Percentiles rank a stretch among this genome's conserved stretches.
Evolutionary conservation across 768 basidiomycete genomes (phyloP).

Genomic region (Xerocomellus dryophilus): DNA sequence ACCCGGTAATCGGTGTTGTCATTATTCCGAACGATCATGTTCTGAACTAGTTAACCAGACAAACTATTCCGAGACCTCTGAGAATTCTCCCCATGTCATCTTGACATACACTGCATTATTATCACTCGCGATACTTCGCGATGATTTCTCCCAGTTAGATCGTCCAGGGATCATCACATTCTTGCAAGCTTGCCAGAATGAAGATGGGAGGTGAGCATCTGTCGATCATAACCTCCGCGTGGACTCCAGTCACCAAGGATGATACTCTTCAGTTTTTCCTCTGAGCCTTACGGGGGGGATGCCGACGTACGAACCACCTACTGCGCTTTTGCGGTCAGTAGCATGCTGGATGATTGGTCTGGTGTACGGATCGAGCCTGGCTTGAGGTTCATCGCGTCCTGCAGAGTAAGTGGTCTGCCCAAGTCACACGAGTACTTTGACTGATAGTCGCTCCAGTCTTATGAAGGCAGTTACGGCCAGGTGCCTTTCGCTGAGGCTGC

Average conservation of each 20-base stretch:
- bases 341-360: conserved; percentile 78
- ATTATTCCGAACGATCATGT: background rate
- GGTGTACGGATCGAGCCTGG: conserved; percentile 63
- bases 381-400: conserved; percentile 60
- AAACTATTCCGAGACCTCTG: conserved; percentile 40
- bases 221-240: conserved; percentile 10
- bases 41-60: conserved; percentile 25
- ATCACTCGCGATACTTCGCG: conserved; percentile 80
- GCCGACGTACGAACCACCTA: conserved; percentile 82
- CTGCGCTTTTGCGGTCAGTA: conserved; percentile 81
- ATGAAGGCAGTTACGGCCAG: conserved; percentile 93
- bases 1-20: conserved; percentile 10
- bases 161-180: conserved; percentile 63
- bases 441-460: conserved; percentile 51
- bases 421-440: background rate
- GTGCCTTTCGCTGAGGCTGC: conserved; percentile 79
- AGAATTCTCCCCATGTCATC: conserved; percentile 79
- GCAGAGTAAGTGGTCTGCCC: conserved; percentile 53
- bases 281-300: conserved; percentile 64
- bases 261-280: conserved; percentile 56
- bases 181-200: conserved; percentile 66
- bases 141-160: conserved; percentile 73
- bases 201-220: conserved; percentile 71
- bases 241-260: background rate
- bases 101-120: conserved; percentile 93